Base-by-base conservation (phyloP, 306 rosid genomes). In the Lathyrus oleraceus region DNA sequence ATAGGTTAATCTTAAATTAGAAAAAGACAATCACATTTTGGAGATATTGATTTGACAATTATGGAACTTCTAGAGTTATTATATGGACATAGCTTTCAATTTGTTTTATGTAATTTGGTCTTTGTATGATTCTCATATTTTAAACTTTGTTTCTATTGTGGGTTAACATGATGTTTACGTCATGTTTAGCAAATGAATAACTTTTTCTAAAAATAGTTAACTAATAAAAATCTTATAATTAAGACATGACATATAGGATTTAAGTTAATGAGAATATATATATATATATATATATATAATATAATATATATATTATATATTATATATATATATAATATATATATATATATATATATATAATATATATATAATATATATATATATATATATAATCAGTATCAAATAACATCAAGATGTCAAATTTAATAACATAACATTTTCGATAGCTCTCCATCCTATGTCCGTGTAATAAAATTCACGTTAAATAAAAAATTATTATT, bases 31-130 rank as follows among this genome's bases (percentile, higher is more conserved):
- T 74, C 78, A 13, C 57, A 65, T 75, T 80, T 42, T 42, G 62
- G 65, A 80, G 84, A 71, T 70, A 65, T 81, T 78, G 72, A 76
- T 78, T 70, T 82, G 81, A 82, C 86, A 70, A 60, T 45, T 80
- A 49, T 75, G 84, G 51, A 60, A 70, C 4, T 59, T 3, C 51
- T 61, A 68, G 38, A 43, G 49, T 51, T 49, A 11, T 17, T 48
- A 7, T 47, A 13, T 64, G 65, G 32, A 68, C 73, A 47, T 80
- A 52, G 71, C 67, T 78, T 77, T 54, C 53, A n/a, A 45, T 67
- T 32, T n/a, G 43, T 36, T 81, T 66, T 67, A 67, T 25, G 17
- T 54, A 63, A 48, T 69, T 30, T 19, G 25, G 61, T 70, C 58
- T 43, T 48, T 28, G 10, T 38, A n/a, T 10, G 15, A 67, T 71